Conservation (phyloP, 1,284 basidiomycete species). For the Sporisorium reilianum region DNA sequence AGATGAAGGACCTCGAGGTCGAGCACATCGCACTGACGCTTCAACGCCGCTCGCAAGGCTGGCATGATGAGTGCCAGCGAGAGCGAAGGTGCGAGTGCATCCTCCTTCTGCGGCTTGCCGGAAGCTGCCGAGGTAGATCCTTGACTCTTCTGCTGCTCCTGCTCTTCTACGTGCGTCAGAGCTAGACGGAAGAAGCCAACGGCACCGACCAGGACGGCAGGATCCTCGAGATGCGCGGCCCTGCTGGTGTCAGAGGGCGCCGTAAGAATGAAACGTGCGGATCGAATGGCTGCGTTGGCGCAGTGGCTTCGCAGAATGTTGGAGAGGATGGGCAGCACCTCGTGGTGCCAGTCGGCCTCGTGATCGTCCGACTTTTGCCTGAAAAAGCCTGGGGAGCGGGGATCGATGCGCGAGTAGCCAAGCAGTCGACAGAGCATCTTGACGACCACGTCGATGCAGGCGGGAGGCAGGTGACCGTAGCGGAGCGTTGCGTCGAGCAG, state of each 20-base stretch:
- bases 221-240: slow-evolving; percentile 34
- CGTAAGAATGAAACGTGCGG: slow-evolving; percentile 50
- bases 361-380: slow-evolving; percentile 21
- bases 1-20: slow-evolving; percentile 63
- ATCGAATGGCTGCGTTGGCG: slow-evolving; percentile 61
- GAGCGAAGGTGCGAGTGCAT: slow-evolving; percentile 54
- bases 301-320: slow-evolving; percentile 66
- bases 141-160: slow-evolving; percentile 44
- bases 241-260: slow-evolving; percentile 1
- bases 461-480: slow-evolving; percentile 63
- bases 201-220: slow-evolving; percentile 62
- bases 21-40: slow-evolving; percentile 57
- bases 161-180: slow-evolving; percentile 49
- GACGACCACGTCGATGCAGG: slow-evolving; percentile 53
- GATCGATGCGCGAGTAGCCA: slow-evolving; percentile 52
- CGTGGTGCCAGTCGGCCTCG: slow-evolving; percentile 40
- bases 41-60: slow-evolving; percentile 60
- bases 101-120: slow-evolving; percentile 40
- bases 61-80: slow-evolving; percentile 58
- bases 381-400: slow-evolving; percentile 32
- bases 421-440: slow-evolving; percentile 61
- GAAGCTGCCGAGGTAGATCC: slow-evolving; percentile 9
- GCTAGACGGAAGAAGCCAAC: slow-evolving; percentile 61
- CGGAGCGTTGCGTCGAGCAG: slow-evolving; percentile 61
- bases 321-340: slow-evolving; percentile 49